These are phyloP conservation scores for Verbascum thapsus DNA, from an alignment of 257 asterid genomes.

Conservation along the genomic window DNA sequence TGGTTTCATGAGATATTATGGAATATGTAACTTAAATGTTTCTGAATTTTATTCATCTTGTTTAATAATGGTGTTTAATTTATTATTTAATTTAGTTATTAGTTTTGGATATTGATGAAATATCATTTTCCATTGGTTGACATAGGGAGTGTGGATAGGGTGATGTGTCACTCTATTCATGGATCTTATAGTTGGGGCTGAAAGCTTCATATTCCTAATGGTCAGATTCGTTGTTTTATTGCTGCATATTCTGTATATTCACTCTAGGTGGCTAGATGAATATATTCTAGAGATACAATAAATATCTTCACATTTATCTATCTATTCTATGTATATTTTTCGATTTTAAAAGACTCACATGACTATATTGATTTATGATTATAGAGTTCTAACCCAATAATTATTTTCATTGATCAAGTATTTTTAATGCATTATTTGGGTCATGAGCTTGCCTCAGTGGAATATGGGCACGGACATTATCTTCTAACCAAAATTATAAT, in stretches of 20 bases:
- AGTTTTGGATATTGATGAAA: not conserved
- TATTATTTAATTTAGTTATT: not conserved
- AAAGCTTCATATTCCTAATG: conserved; percentile 27
- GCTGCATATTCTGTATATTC: conserved; percentile 13
- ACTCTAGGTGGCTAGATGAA: too few relatives aligned
- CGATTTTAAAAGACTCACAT: too few relatives aligned
- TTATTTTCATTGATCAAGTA: too few relatives aligned
- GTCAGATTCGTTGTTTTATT: conserved; percentile 8
- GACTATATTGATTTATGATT: too few relatives aligned
- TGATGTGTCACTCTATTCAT: conserved; percentile 4
- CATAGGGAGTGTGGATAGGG: not conserved
- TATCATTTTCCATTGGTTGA: not conserved
- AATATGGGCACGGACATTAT: too few relatives aligned
- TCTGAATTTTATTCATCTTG: not conserved
- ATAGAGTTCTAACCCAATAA: too few relatives aligned
- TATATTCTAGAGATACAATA: too few relatives aligned
- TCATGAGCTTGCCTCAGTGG: too few relatives aligned
- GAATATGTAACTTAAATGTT: not conserved
- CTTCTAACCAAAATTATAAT: too few relatives aligned
- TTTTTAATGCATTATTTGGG: too few relatives aligned
- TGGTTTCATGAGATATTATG: conserved; percentile 25
- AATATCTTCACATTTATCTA: too few relatives aligned
- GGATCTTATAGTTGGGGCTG: conserved; percentile 20
- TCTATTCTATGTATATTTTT: too few relatives aligned
- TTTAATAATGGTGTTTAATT: not conserved